These are phyloP conservation scores for Mimosa bimucronata DNA, from an alignment of 306 rosid species.

Conservation along the genomic window DNA sequence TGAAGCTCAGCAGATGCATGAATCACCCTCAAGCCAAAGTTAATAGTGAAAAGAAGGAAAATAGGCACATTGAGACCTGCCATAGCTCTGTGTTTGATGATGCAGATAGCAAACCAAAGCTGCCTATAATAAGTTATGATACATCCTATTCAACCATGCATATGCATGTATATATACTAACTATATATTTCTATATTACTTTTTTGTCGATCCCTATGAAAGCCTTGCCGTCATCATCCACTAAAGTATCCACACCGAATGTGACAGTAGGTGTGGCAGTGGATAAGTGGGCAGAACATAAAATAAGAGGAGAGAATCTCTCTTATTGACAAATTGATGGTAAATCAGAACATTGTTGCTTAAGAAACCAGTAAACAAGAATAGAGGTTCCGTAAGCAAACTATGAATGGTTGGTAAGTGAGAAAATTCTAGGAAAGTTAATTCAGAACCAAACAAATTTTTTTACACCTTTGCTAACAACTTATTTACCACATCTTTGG, in stretches of 20 bases:
- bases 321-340: background rate
- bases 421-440: background rate
- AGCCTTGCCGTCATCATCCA: background rate
- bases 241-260: background rate
- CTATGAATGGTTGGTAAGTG: background rate
- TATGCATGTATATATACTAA: background rate
- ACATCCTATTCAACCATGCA: background rate
- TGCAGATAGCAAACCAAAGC: background rate
- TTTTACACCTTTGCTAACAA: too few relatives aligned
- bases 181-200: background rate
- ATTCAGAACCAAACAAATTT: too few relatives aligned
- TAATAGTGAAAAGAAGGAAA: conserved; percentile 31
- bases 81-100: conserved; percentile 26
- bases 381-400: background rate
- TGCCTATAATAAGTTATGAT: background rate
- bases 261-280: background rate
- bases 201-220: background rate
- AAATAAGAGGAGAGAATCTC: background rate
- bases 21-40: conserved; percentile 36
- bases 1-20: conserved; percentile 47
- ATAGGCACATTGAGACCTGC: conserved; percentile 13
- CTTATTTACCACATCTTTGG: background rate
- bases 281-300: background rate
- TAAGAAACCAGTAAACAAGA: background rate
- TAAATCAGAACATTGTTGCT: background rate